Evolutionary conservation across 1,284 basidiomycete genomes (phyloP).

Genomic region (Fistulinella cinereoalba): DNA sequence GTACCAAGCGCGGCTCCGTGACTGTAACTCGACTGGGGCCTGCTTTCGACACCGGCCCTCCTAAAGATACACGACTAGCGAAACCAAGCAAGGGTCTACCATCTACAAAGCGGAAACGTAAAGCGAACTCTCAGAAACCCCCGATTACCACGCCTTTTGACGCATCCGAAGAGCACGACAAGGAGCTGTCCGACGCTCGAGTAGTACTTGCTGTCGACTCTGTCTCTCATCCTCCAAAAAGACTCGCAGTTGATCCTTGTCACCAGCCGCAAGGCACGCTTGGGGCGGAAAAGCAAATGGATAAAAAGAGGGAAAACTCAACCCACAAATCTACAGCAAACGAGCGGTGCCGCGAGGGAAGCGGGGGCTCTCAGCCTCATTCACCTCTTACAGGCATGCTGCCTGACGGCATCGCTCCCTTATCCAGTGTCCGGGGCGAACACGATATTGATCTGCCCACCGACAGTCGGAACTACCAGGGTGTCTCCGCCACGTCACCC

Average conservation of each 20-base stretch:
- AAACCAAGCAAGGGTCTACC: neutral
- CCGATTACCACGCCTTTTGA: conserved; percentile 17
- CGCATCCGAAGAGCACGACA: conserved; percentile 23
- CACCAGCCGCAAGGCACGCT: neutral
- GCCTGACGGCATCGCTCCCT: neutral
- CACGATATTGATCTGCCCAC: neutral
- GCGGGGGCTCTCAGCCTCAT: neutral
- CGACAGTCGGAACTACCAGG: neutral
- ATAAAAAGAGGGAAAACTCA: neutral
- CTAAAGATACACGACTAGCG: neutral
- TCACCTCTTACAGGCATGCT: neutral
- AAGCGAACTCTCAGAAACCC: conserved; percentile 22
- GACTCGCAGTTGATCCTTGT: conserved; percentile 2
- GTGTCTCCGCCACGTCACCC: neutral
- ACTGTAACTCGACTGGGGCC: too few species aligned
- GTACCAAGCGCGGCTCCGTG: too few species aligned
- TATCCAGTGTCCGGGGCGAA: neutral
- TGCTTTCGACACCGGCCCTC: too few species aligned
- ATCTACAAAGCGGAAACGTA: conserved; percentile 20
- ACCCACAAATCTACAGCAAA: neutral
- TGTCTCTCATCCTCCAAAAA: conserved; percentile 14
- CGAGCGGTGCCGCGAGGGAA: neutral
- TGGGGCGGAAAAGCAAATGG: neutral
- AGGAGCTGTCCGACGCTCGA: neutral
- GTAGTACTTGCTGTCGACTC: neutral